Evolutionary conservation across 495 filamentous ascomycete species (phyloP).

Genomic region (Lophiostoma macrostomum): DNA sequence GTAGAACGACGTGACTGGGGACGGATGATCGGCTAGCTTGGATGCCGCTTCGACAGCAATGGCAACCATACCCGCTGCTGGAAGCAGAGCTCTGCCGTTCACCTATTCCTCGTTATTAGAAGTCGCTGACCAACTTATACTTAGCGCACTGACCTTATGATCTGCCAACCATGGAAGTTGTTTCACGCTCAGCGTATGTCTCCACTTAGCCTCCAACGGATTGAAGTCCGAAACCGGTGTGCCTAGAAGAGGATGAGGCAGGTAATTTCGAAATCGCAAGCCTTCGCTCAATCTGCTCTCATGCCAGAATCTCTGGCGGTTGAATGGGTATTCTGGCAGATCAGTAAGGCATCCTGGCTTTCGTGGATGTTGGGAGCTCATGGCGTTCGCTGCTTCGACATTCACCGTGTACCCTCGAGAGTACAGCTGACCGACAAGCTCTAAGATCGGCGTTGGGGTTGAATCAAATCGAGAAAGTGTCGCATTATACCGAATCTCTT

Average conservation of each 20-base stretch:
- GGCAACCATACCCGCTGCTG: slow-evolving; percentile 9
- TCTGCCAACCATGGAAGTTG: slow-evolving; percentile 10
- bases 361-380: neutral
- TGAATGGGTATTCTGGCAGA: slow-evolving; percentile 16
- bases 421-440: neutral
- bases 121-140: too few species aligned
- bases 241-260: neutral
- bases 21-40: neutral
- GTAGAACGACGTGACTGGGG: neutral
- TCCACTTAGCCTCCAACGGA: neutral
- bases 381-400: neutral
- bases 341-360: neutral
- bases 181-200: neutral
- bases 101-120: too few species aligned
- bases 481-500: neutral
- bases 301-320: slow-evolving; percentile 3
- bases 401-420: neutral
- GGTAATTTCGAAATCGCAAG: neutral
- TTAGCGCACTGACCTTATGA: slow-evolving; percentile 11
- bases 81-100: neutral
- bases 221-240: neutral
- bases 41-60: slow-evolving; percentile 11
- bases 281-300: neutral
- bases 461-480: neutral
- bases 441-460: neutral